These are phyloP conservation scores for Kappamyces sp. DNA, from an alignment of 192 early-diverging fungal genomes.

Conservation along the genomic window DNA sequence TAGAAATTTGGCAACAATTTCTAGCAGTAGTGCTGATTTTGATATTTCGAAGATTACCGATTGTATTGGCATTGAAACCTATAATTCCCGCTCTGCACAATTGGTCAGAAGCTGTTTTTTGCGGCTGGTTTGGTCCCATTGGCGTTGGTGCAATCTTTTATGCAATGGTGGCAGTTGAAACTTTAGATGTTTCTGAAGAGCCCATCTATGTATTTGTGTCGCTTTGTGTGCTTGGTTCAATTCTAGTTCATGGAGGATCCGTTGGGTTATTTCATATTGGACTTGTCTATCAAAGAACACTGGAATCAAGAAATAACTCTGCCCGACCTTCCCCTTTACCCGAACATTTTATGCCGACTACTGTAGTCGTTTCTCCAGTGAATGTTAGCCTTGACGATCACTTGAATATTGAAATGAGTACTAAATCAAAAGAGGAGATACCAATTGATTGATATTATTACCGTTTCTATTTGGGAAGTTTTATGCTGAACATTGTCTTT, in stretches of 20 bases:
- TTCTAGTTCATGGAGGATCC: slow-evolving; percentile 76
- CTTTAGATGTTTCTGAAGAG: slow-evolving; percentile 6
- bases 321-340: too few relatives aligned
- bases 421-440: too few relatives aligned
- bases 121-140: slow-evolving; percentile 91
- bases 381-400: too few relatives aligned
- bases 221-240: slow-evolving; percentile 67
- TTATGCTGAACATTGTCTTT: too few relatives aligned
- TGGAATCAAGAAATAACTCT: too few relatives aligned
- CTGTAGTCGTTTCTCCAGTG: too few relatives aligned
- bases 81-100: slow-evolving; percentile 56
- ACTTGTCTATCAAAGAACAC: too few relatives aligned
- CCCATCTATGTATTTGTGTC: slow-evolving; percentile 29
- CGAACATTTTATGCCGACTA: too few relatives aligned
- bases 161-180: slow-evolving; percentile 35
- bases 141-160: slow-evolving; percentile 64
- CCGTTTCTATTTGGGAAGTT: too few relatives aligned
- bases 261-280: too few relatives aligned
- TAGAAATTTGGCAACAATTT: slow-evolving; percentile 38
- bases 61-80: slow-evolving; percentile 54
- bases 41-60: slow-evolving; percentile 66
- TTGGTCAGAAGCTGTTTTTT: slow-evolving; percentile 71
- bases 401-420: too few relatives aligned
- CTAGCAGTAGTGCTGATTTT: slow-evolving; percentile 58
- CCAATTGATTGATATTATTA: too few relatives aligned